A percentile compares a stretch with the other conserved stretches of the same genome.
Conservation (phyloP, 495 filamentous ascomycete species). For the Elasticomyces elasticus region DNA sequence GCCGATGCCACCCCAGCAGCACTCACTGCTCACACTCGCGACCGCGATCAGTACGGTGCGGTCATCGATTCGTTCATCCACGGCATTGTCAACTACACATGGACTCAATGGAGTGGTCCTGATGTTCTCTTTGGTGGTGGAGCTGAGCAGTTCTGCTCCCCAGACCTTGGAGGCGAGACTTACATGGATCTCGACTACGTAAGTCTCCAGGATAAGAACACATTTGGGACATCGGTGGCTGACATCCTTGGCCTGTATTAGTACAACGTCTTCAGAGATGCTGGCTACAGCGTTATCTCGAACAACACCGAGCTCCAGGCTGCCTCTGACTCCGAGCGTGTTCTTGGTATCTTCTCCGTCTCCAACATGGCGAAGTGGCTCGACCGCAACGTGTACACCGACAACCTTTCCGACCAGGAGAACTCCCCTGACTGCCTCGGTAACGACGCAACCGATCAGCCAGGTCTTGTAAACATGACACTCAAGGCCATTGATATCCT, state of each 20-base stretch:
- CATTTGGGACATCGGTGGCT: too few relatives aligned
- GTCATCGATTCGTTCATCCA: slow-evolving; percentile 45
- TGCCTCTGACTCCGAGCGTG: slow-evolving; percentile 41
- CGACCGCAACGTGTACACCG: slow-evolving; percentile 47
- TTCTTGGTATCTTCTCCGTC: slow-evolving; percentile 59
- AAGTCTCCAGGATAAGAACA: too few relatives aligned
- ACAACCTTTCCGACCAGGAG: slow-evolving; percentile 47
- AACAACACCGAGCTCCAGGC: slow-evolving; percentile 55
- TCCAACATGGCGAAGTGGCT: slow-evolving; percentile 52
- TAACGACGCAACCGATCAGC: slow-evolving; percentile 52
- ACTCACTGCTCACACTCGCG: slow-evolving; percentile 54
- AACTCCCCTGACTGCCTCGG: slow-evolving; percentile 53
- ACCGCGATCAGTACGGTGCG: slow-evolving; percentile 50
- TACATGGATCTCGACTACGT: slow-evolving; percentile 50
- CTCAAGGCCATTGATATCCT: slow-evolving; percentile 67
- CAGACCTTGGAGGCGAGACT: slow-evolving; percentile 38
- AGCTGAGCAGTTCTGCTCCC: slow-evolving; percentile 55
- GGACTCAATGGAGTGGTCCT: slow-evolving; percentile 55
- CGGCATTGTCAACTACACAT: slow-evolving; percentile 47
- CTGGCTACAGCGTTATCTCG: slow-evolving; percentile 52
- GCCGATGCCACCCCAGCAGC: slow-evolving; percentile 66
- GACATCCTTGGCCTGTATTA: too few relatives aligned
- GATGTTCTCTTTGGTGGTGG: slow-evolving; percentile 64
- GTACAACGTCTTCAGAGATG: slow-evolving; percentile 54
- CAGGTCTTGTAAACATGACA: slow-evolving; percentile 72